phyloP scores from a whole-genome alignment of 2,329 filamentous ascomycete genomes.

The Beauveria sp. region DNA sequence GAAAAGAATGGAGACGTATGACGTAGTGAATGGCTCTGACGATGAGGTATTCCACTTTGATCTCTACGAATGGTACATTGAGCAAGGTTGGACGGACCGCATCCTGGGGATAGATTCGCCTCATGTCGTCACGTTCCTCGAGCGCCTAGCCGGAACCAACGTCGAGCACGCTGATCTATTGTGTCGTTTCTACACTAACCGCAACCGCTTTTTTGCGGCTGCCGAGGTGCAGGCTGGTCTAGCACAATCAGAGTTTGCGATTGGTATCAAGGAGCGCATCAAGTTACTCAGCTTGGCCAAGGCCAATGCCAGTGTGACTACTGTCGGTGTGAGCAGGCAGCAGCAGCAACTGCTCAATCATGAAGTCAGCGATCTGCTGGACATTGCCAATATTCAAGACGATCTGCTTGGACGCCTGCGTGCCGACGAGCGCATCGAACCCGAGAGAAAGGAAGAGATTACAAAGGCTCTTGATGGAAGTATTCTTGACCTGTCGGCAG shows the following conservation, averaged over 20 bases:
- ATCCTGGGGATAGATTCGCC: slow-evolving; percentile 78
- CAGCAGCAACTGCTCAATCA: slow-evolving; percentile 80
- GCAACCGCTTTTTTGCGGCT: slow-evolving; percentile 76
- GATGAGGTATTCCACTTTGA: slow-evolving; percentile 95
- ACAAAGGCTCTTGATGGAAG: slow-evolving; percentile 65
- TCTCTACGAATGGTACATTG: slow-evolving; percentile 96
- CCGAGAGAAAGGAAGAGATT: slow-evolving; percentile 57
- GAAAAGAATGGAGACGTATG: slow-evolving; percentile 81
- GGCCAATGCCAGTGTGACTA: slow-evolving; percentile 82
- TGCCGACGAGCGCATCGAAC: slow-evolving; percentile 61
- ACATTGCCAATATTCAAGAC: slow-evolving; percentile 91
- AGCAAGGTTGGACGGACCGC: slow-evolving; percentile 75
- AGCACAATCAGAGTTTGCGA: slow-evolving; percentile 70
- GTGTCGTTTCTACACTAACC: slow-evolving; percentile 86
- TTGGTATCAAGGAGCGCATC: slow-evolving; percentile 79
- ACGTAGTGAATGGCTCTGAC: slow-evolving; percentile 76
- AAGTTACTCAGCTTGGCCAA: slow-evolving; percentile 85
- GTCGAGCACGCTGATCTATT: slow-evolving; percentile 80
- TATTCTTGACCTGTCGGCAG: slow-evolving; percentile 67
- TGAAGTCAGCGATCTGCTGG: slow-evolving; percentile 76
- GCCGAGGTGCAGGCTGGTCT: slow-evolving; percentile 79
- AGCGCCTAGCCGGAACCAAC: slow-evolving; percentile 64
- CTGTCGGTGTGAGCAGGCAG: slow-evolving; percentile 67
- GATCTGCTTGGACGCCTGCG: slow-evolving; percentile 75
- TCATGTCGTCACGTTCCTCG: slow-evolving; percentile 79